These are phyloP conservation scores for Tolypocladium nubicola DNA, from an alignment of 2,329 filamentous ascomycete genomes.

Conservation along the genomic window DNA sequence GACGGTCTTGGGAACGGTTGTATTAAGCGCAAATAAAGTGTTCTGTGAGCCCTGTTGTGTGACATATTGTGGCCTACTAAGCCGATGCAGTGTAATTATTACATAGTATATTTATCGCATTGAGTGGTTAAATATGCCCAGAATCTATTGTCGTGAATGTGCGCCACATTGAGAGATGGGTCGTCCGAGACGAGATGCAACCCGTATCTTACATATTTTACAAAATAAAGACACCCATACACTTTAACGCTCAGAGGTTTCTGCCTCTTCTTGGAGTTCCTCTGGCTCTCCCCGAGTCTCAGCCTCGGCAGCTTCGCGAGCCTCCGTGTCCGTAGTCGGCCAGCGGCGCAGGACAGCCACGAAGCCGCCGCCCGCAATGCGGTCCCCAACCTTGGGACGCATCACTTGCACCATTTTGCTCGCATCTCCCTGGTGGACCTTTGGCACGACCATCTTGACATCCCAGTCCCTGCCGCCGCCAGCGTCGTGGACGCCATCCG, in stretches of 20 bases:
- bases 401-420: conserved; percentile 24
- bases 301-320: background rate
- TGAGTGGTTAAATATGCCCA: background rate
- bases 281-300: background rate
- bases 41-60: background rate
- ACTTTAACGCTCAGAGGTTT: background rate
- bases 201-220: background rate
- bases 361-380: conserved; percentile 29
- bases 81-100: background rate
- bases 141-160: background rate
- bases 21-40: no score
- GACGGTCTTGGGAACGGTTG: no score
- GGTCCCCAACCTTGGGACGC: conserved; percentile 29
- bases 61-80: background rate
- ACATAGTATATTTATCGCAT: background rate
- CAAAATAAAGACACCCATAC: background rate
- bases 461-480: conserved; percentile 53
- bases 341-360: conserved; percentile 26
- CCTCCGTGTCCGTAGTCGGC: conserved; percentile 6
- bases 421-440: conserved; percentile 8
- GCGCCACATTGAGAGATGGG: background rate
- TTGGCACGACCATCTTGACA: conserved; percentile 36
- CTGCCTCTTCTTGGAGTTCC: background rate
- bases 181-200: background rate
- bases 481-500: conserved; percentile 32